Base-by-base conservation (phyloP, 148 eudicot species). In the Diospyros kaki region DNA sequence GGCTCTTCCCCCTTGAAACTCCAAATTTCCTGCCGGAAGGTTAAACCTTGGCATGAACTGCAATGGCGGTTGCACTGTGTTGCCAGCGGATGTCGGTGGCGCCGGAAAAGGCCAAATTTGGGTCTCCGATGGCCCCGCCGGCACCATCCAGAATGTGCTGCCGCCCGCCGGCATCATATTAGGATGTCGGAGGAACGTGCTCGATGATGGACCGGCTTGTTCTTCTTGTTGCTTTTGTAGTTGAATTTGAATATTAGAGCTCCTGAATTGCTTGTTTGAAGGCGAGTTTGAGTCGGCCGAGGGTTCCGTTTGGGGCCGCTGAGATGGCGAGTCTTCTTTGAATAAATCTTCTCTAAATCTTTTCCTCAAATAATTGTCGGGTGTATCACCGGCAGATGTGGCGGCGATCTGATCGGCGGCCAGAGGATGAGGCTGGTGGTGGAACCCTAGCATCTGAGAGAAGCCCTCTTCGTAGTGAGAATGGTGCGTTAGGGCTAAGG, bases 401-500 rank as follows among this genome's bases (percentile, higher is more conserved):
- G 77, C 28, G 28, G 83, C 76, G 3, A 82, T 85, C 38, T 79
- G 85, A 58, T 75, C 83, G 0, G 79, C 58, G 1, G 79, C 62
- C 42, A 83, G 38, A 7, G 78, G 78, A 60, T 83, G 84, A 13
- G 81, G 78, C 17, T 64, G 89, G 4, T 80, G 84, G 42, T 83
- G 90, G 58, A 87, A 87, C 69, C 91, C 91, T 68, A 85, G 70
- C 88, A 87, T 83, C 8, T 87, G 88, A 9, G 87, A 76, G 61
- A 79, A 85, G 6, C 85, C 81, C 45, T 85, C 82, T 45, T 81
- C 88, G 5, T 56, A 79, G 46, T 79, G 82, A n/a, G 64, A 66
- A 44, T 78, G 88, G 63, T 81, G 84, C 5, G 87, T 63, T 4
- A 81, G 73, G 0, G 81, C 87, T 3, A 82, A 52, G 2, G 84